Evolutionary conservation across 2,329 filamentous ascomycete genomes (phyloP).

Genomic region (Chrysosphaeria jannelii): DNA sequence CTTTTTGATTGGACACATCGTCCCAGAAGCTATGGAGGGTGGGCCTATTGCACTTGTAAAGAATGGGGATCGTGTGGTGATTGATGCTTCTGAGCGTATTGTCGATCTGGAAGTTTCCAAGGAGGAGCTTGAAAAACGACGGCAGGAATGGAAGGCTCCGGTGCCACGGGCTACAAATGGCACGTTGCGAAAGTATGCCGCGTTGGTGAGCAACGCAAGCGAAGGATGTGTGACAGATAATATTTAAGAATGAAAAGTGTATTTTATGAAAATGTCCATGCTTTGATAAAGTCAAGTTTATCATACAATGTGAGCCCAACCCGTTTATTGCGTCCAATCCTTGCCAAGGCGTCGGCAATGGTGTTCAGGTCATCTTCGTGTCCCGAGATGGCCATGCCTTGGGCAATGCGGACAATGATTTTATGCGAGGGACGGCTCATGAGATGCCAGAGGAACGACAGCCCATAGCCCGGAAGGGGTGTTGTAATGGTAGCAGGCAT

Average conservation of each 20-base stretch:
- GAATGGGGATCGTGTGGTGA: constrained; percentile 54
- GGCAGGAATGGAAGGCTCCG: constrained; percentile 30
- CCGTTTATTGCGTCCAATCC: constrained; percentile 62
- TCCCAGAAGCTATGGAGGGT: constrained; percentile 62
- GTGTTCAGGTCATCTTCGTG: constrained; percentile 24
- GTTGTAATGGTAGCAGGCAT: constrained; percentile 74
- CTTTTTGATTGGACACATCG: constrained; percentile 67
- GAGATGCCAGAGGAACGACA: constrained; percentile 57
- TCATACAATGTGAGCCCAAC: constrained; percentile 61
- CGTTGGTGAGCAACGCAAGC: constrained; percentile 25
- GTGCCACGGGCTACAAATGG: constrained; percentile 26
- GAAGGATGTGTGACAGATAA: constrained; percentile 25
- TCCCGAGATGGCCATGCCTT: constrained; percentile 24
- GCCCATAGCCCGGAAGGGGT: constrained; percentile 46
- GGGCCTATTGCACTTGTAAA: constrained; percentile 60
- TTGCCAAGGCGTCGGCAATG: constrained; percentile 61
- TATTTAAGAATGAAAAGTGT: neutral
- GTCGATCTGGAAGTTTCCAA: constrained; percentile 36
- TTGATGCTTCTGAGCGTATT: constrained; percentile 48
- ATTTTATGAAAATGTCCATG: constrained; percentile 18
- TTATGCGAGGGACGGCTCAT: constrained; percentile 63
- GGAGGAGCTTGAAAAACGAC: constrained; percentile 27
- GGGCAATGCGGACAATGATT: constrained; percentile 72
- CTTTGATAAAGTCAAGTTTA: constrained; percentile 54
- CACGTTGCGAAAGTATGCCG: constrained; percentile 40